A percentile compares a stretch with the other conserved stretches of the same genome.
Conservation (phyloP, 2,329 filamentous ascomycete genomes). For the Ophiostoma populinum region DNA sequence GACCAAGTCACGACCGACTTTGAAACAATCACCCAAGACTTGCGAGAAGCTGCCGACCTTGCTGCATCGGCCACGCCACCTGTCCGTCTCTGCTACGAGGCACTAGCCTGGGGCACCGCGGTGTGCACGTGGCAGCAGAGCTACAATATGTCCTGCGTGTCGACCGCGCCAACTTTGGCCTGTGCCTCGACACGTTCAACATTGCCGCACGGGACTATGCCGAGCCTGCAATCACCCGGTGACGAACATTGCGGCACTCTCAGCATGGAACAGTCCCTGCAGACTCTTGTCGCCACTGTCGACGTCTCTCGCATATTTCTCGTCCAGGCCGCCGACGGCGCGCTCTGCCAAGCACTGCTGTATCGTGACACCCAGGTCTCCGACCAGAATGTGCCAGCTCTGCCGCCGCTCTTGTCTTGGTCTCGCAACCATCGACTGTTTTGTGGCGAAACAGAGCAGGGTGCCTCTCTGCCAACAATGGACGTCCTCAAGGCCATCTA, state of each 20-base stretch:
- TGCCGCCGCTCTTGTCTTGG: slow-evolving; percentile 46
- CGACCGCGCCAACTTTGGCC: slow-evolving; percentile 38
- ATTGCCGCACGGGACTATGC: slow-evolving; percentile 40
- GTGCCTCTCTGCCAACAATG: slow-evolving; percentile 40
- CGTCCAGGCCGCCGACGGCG: slow-evolving; percentile 45
- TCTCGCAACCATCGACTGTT: slow-evolving; percentile 43
- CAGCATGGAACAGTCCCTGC: slow-evolving; percentile 26
- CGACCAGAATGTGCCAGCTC: slow-evolving; percentile 27
- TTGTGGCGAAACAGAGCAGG: slow-evolving; percentile 34
- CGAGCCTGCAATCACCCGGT: slow-evolving; percentile 29
- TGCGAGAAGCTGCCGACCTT: slow-evolving; percentile 36
- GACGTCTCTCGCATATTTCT: slow-evolving; percentile 40
- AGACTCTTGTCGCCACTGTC: slow-evolving; percentile 26
- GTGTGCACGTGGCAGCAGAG: slow-evolving; percentile 40
- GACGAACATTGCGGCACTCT: slow-evolving; percentile 27
- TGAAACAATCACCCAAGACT: slow-evolving; percentile 32
- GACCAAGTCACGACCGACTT: slow-evolving; percentile 18
- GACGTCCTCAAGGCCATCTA: slow-evolving; percentile 35
- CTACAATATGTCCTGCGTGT: slow-evolving; percentile 38
- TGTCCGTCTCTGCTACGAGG: slow-evolving; percentile 43
- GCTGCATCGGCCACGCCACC: slow-evolving; percentile 33
- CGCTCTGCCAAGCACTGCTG: slow-evolving; percentile 27
- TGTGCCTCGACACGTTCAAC: slow-evolving; percentile 48
- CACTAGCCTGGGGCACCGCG: slow-evolving; percentile 40
- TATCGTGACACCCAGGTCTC: slow-evolving; percentile 33